Evolutionary conservation across 2,329 filamentous ascomycete genomes (phyloP).

Genomic region (Colletotrichum gloeosporioides): DNA sequence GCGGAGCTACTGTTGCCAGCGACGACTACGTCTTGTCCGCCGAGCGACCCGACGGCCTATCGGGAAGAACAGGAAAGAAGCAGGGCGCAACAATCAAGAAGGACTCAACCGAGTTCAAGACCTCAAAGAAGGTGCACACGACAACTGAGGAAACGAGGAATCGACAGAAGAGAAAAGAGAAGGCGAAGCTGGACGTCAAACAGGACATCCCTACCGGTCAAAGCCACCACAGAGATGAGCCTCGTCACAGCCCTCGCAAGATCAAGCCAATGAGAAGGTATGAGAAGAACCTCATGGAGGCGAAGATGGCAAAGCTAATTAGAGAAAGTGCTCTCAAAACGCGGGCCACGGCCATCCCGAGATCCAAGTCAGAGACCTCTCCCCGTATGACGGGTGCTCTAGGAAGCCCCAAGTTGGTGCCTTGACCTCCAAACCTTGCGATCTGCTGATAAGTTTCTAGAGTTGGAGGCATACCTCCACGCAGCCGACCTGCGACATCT

Average conservation of each 20-base stretch:
- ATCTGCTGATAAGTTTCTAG: neutral
- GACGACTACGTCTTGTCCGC: constrained; percentile 35
- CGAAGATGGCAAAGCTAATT: neutral
- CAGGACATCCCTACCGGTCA: neutral
- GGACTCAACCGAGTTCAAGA: neutral
- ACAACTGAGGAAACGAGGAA: neutral
- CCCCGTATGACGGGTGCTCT: neutral
- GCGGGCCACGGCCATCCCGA: neutral
- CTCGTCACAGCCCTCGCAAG: neutral
- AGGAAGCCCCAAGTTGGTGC: neutral
- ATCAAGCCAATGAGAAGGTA: constrained; percentile 1
- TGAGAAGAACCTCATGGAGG: neutral
- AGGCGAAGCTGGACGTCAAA: neutral
- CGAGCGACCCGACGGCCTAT: neutral
- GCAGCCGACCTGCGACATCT: neutral
- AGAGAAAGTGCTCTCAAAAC: constrained; percentile 2
- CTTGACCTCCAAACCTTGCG: neutral
- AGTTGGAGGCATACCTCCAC: neutral
- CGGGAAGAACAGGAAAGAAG: neutral
- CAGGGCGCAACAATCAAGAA: neutral
- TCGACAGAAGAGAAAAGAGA: neutral
- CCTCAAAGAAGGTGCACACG: neutral
- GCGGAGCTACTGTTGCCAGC: constrained; percentile 38
- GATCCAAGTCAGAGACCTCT: neutral
- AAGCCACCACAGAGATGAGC: neutral